Base-by-base conservation (phyloP, 176 grass and related monocot genomes). In the Bonia amplexicaulis region DNA sequence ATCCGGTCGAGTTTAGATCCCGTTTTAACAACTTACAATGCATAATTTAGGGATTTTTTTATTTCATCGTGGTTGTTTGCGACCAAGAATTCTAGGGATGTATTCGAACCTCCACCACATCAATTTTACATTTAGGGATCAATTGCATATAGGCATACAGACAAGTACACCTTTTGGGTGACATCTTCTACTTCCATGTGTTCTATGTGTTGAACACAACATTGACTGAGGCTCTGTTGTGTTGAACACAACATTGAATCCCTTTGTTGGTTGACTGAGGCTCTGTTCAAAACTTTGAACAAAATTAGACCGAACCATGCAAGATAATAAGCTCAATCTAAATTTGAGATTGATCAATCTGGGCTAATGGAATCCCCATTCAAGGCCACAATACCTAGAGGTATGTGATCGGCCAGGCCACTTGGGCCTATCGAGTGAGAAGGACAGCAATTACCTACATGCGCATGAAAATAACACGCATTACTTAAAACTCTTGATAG, bases 371-470 rank as follows among this genome's bases (percentile, higher is more conserved):
- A 19, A 80, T 80, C 61, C 61, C 33, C 27, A 74, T 84, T 62
- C 25, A 60, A 40, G 29, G 41, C 1, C 59, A 79, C 9, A 23
- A 4, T 16, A 79, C 69, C 40, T n/a, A 23, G 51, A 44, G 69
- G 41, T 15, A 69, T 81, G n/a, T 19, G 44, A 74, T 65, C 9
- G 45, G 37, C 44, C 33, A 20, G 67, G 87, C 76, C 77, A 70
- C 69, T 27, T 6, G 31, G 31, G 5, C 65, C 78, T 14, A 82
- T 85, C 2, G 26, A 66, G 5, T 47, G 84, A 87, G 41, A 87
- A 74, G 74, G 89, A 80, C 89, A 75, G 25, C 80, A 85, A 87
- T 83, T 90, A 53, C 17, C 16, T 2, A 84, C 89, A 16, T 74
- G 74, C 49, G 68, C 59, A 27, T 20, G 84, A 84, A 80, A 87